A percentile compares a stretch with the other conserved stretches of the same genome.
Conservation (phyloP, 2,329 filamentous ascomycete species). For the Magnaporthiopsis rhizophila region DNA sequence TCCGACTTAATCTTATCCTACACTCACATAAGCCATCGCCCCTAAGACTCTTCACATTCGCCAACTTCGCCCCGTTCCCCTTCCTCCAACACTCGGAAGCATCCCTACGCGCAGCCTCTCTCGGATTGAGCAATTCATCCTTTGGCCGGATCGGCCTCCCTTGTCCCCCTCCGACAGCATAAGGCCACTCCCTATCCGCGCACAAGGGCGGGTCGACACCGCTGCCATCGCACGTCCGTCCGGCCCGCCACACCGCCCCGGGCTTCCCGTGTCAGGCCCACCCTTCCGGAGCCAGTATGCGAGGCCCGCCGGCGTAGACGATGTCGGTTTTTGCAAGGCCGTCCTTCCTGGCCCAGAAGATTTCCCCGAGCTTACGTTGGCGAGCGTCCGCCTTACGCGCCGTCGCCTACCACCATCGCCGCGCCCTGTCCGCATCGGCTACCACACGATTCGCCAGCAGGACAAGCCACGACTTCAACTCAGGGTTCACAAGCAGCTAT, state of each 20-base stretch:
- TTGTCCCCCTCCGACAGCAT: not conserved
- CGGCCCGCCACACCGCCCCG: not conserved
- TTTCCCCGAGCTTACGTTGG: conserved; percentile 6
- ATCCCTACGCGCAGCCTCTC: not conserved
- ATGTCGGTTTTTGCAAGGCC: conserved; percentile 13
- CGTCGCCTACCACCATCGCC: conserved; percentile 7
- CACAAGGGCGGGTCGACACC: not conserved
- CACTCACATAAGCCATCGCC: no score
- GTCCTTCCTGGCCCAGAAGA: conserved; percentile 8
- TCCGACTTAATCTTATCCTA: not conserved
- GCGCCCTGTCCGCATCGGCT: conserved; percentile 23
- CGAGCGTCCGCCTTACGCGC: not conserved
- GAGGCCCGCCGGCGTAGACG: conserved; percentile 2
- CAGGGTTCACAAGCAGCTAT: conserved; percentile 52
- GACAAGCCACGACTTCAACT: conserved; percentile 43
- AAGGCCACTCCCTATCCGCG: not conserved
- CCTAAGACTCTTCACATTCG: no score
- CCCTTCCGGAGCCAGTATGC: conserved; percentile 1
- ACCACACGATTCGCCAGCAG: conserved; percentile 23
- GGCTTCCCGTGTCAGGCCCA: not conserved
- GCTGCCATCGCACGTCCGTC: not conserved
- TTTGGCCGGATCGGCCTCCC: not conserved
- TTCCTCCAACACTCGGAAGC: not conserved
- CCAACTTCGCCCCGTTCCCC: no score
- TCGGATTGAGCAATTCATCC: not conserved